Evolutionary conservation across 208 protist species (phyloP).

Genomic region (Trypanosoma vivax): DNA sequence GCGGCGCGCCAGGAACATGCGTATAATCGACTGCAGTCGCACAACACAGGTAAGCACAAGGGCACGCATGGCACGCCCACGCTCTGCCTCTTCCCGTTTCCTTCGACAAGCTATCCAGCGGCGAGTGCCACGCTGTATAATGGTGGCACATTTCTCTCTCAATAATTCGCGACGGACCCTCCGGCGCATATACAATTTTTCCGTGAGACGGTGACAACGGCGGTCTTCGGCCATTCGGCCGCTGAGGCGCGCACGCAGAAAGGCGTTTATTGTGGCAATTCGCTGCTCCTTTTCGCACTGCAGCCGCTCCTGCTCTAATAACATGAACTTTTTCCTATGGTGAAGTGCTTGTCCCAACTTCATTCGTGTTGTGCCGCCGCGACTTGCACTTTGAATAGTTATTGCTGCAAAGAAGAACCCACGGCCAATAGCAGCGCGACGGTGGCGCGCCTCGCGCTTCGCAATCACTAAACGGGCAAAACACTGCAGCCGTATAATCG

Average conservation of each 20-base stretch:
- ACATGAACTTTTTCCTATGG: background rate
- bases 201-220: conserved; percentile 17
- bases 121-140: conserved; percentile 35
- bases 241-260: conserved; percentile 12
- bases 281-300: conserved; percentile 1
- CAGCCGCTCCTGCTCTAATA: background rate
- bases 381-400: conserved; percentile 29
- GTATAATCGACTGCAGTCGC: conserved; percentile 41
- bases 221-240: background rate
- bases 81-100: conserved; percentile 16
- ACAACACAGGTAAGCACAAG: conserved; percentile 16
- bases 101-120: conserved; percentile 18
- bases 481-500: conserved; percentile 34
- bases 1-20: conserved; percentile 18
- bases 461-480: conserved; percentile 45
- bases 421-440: conserved; percentile 36
- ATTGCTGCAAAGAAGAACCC: conserved; percentile 34
- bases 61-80: conserved; percentile 3
- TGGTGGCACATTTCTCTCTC: conserved; percentile 31
- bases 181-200: conserved; percentile 31
- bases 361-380: conserved; percentile 25
- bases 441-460: conserved; percentile 22
- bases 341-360: conserved; percentile 2
- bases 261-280: background rate
- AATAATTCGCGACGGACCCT: conserved; percentile 26